Base-by-base conservation (phyloP, 1,284 basidiomycete genomes). In the Volvariella surrecta region DNA sequence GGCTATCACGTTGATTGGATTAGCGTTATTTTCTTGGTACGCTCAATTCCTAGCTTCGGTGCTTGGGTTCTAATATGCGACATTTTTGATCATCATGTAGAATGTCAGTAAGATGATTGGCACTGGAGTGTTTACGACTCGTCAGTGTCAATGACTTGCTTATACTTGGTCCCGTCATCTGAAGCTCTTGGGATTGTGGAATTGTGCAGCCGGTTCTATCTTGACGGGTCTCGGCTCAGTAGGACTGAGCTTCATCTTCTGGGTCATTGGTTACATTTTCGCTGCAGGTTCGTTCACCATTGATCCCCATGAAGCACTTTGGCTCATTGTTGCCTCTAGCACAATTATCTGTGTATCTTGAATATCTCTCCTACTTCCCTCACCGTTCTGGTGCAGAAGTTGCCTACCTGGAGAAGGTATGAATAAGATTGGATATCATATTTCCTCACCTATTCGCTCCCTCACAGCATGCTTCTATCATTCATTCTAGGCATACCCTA, bases 371-470 rank as follows among this genome's bases (percentile, higher is more conserved):
- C 13, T 62, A 61, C 45, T 72, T 71, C 48, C 71, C 70, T n/a
- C 59, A 66, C 42, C 61, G 71, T 20, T 69, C 71, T 4, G 71
- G 71, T 3, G 70, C 67, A 4, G 66, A 71, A 43, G 71, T 71
- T 8, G 67, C 68, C 3, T 72, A 67, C 42, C 57, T 71, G n/a
- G 67, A 70, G 42, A 65, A 70, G 57, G 59, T 54, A 18, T 32
- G 39, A 15, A 7, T 10, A n/a, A 44, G n/a, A n/a, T 32, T 45
- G 3, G 39, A 35, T 38, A 39, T 28, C 32, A 10, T 40, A 41
- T 34, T 42, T 39, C 13, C 30, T 16, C 11, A 37, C 13, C 16
- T 15, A 32, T 31, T 16, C 24, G 24, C 24, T 11, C 24, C 24
- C 24, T 28, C 11, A 11, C 24, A 28, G 6, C 11, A 16, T 34